Conservation (phyloP, 106 monocot species). For the Apostasia ramifera region DNA sequence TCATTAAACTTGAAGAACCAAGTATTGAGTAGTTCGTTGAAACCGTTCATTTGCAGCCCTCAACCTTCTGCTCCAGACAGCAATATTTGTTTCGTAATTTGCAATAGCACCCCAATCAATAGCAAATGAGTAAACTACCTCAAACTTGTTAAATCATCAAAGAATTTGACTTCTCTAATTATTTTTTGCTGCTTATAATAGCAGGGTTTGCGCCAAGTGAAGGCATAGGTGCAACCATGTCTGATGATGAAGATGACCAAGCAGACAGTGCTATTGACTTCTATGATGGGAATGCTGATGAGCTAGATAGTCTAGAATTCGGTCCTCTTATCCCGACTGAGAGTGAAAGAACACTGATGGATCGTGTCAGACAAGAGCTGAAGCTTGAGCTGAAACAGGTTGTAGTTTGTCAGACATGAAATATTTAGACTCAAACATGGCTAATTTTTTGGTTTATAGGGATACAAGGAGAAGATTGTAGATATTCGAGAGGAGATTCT, state of each 20-base stretch:
- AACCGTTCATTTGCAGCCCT: no score
- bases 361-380: conserved; percentile 22
- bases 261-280: conserved; percentile 16
- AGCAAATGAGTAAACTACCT: background rate
- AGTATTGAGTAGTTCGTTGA: no score
- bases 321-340: conserved; percentile 19
- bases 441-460: background rate
- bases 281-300: conserved; percentile 18
- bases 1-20: no score
- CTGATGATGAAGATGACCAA: conserved; percentile 23
- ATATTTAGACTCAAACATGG: background rate
- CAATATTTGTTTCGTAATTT: no score
- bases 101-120: background rate
- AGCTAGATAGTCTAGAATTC: conserved; percentile 15
- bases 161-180: background rate
- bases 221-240: conserved; percentile 28
- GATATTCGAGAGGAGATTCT: conserved; percentile 18
- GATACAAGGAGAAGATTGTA: conserved; percentile 15
- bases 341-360: conserved; percentile 19
- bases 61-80: no score
- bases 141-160: background rate
- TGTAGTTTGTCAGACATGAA: no score
- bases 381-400: conserved; percentile 23
- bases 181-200: no score
- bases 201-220: conserved; percentile 19